Conservation (phyloP, 2,329 filamentous ascomycete species). For the Colletotrichum sp. region DNA sequence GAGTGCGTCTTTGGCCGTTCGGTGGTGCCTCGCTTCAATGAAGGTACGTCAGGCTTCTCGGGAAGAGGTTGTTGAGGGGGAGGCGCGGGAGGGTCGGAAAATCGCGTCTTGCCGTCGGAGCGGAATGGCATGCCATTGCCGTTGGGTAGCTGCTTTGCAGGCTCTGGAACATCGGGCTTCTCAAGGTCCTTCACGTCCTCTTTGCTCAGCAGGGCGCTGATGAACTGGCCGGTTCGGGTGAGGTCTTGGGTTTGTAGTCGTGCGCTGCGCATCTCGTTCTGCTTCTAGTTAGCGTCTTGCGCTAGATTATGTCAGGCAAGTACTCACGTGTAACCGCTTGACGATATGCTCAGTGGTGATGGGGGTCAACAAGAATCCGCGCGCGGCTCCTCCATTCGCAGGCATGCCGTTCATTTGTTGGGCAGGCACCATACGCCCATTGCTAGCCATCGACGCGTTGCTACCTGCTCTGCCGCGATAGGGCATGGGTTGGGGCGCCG, state of each 20-base stretch:
- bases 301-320: background rate
- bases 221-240: slow-evolving; percentile 79
- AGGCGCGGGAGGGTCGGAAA: slow-evolving; percentile 91
- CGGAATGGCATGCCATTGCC: slow-evolving; percentile 62
- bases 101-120: slow-evolving; percentile 79
- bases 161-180: slow-evolving; percentile 53
- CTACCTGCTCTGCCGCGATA: slow-evolving; percentile 74
- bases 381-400: slow-evolving; percentile 63
- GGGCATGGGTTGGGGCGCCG: slow-evolving; percentile 70
- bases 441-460: slow-evolving; percentile 66
- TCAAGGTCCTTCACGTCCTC: slow-evolving; percentile 68
- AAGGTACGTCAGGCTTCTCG: slow-evolving; percentile 84
- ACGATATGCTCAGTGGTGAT: slow-evolving; percentile 95
- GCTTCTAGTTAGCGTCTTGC: slow-evolving; percentile 25
- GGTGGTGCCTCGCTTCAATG: slow-evolving; percentile 77
- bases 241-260: slow-evolving; percentile 88
- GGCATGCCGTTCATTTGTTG: slow-evolving; percentile 54
- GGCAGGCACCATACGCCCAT: slow-evolving; percentile 64
- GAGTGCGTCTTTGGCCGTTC: slow-evolving; percentile 69
- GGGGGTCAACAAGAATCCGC: slow-evolving; percentile 77
- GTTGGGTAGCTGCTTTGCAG: slow-evolving; percentile 54
- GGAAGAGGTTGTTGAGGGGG: slow-evolving; percentile 92
- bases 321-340: slow-evolving; percentile 79
- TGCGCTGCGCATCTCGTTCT: slow-evolving; percentile 91
- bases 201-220: slow-evolving; percentile 77